Percentiles rank a stretch among this genome's conserved stretches.
phyloP scores from a whole-genome alignment of 179 eudicot species.

The Actinidia polygama region DNA sequence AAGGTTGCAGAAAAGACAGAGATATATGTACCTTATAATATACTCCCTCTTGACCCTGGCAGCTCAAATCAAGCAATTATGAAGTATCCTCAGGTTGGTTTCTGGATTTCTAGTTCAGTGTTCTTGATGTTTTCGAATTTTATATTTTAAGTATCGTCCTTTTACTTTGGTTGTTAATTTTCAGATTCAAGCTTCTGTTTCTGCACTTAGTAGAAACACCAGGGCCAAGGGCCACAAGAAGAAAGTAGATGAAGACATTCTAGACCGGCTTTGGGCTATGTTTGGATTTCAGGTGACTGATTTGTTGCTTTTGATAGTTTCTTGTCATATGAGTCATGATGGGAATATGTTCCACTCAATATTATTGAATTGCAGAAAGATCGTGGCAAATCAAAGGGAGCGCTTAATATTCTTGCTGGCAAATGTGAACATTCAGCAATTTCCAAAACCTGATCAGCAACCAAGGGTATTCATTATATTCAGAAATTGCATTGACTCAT shows the following conservation, averaged over 20 bases:
- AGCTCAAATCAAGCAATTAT: constrained; percentile 94
- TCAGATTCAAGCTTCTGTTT: constrained; percentile 94
- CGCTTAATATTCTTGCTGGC: constrained; percentile 96
- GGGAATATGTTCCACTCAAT: neutral
- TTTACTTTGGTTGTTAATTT: constrained; percentile 23
- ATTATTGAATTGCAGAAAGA: constrained; percentile 70
- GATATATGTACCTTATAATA: constrained; percentile 84
- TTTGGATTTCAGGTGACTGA: constrained; percentile 93
- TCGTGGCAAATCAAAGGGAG: constrained; percentile 97
- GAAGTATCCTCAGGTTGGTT: constrained; percentile 89
- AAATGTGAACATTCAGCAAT: constrained; percentile 94
- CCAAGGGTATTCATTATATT: constrained; percentile 67
- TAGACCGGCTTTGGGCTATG: constrained; percentile 97
- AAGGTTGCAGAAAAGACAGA: constrained; percentile 87
- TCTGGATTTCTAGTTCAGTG: neutral
- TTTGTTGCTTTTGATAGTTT: too few relatives aligned
- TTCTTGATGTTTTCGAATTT: neutral
- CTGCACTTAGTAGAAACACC: constrained; percentile 90
- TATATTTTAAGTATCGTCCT: too few relatives aligned
- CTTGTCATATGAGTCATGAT: neutral
- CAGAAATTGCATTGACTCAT: neutral
- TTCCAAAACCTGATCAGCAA: constrained; percentile 96
- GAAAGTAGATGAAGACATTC: constrained; percentile 90
- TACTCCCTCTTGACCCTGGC: constrained; percentile 98
- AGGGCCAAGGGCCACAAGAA: constrained; percentile 94